Evolutionary conservation across 257 asterid species (phyloP).

Genomic region (Plectranthus barbatus): DNA sequence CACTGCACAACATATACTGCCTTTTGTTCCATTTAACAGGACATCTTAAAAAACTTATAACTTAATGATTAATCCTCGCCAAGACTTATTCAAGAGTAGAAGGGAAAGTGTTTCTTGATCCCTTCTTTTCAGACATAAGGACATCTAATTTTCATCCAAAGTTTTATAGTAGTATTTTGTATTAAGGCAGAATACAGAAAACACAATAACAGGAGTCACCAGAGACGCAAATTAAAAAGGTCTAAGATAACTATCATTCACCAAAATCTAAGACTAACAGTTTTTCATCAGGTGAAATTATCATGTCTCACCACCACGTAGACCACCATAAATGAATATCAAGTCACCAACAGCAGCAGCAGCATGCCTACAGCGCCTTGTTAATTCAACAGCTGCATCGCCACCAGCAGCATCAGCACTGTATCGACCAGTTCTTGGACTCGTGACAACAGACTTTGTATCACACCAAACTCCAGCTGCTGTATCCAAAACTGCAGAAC

Average conservation of each 20-base stretch:
- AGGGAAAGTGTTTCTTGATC: neutral
- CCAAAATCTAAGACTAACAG: neutral
- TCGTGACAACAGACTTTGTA: too few relatives aligned
- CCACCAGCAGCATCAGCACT: too few relatives aligned
- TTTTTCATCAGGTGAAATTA: neutral
- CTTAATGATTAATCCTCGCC: neutral
- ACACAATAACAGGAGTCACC: conserved; percentile 1
- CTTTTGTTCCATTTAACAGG: neutral
- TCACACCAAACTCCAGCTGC: too few relatives aligned
- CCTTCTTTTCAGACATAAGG: neutral
- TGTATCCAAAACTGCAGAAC: conserved; percentile 78
- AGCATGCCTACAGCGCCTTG: conserved; percentile 98
- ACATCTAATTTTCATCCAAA: neutral
- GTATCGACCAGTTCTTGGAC: conserved; percentile 84
- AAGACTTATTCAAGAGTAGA: neutral
- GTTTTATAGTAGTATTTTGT: neutral
- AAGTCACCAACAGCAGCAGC: conserved; percentile 98
- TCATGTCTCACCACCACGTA: conserved; percentile 90
- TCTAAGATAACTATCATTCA: neutral
- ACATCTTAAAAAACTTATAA: neutral
- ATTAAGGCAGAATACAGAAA: neutral
- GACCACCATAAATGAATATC: conserved; percentile 92
- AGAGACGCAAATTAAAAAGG: conserved; percentile 1
- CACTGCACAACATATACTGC: neutral
- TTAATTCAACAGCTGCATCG: too few relatives aligned